Base-by-base conservation (phyloP, 2,329 filamentous ascomycete species). In the Didymella keratinophila region DNA sequence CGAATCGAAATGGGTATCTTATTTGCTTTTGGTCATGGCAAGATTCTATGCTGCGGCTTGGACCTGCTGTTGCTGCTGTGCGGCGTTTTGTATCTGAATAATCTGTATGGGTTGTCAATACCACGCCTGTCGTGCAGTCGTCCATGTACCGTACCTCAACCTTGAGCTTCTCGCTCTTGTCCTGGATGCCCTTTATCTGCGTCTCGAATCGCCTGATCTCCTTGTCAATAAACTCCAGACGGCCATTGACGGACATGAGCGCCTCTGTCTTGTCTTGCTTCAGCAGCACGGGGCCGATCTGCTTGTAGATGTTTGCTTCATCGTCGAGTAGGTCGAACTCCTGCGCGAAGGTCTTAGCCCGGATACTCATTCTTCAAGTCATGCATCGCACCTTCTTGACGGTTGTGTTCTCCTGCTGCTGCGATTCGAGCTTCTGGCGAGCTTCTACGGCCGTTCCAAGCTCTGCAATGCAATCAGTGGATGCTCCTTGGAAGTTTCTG, bases 241-340 rank as follows among this genome's bases (percentile, higher is more conserved):
- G 87, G 20, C 92, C 92, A 68, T 96, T 92, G 18, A 99, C 95
- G 0, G 93, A 93, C 82, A 91, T 90, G 65, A 93, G 88, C 0
- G 95, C 95, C 76, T 99, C 95, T 1, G 87, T 81, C 77, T 91
- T 93, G 57, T 98, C 95, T 78, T 99, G 95, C 83, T 98, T 97
- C 71, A 99, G 79, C 36, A 99, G 81, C 7, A 98, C 91, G 0
- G 95, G 95, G 0, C 95, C 95, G 45, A 97, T 88, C 41, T 97
- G 87, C 80, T 98, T 99, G 86, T 96, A 99, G 77, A 99, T 96
- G 64, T 88, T 92, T 71, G 96, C 90, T 68, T 89, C 90, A 36
- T 93, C 89, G 69, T 88, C 86, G 58, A 98, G 83, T 52, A 85
- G 84, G 39, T 87, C 83, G 76, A 98, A 98, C 78, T 98, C 94